These are phyloP conservation scores for Centrapalus pauciflorus DNA, from an alignment of 129 eudicot species.

Conservation along the genomic window DNA sequence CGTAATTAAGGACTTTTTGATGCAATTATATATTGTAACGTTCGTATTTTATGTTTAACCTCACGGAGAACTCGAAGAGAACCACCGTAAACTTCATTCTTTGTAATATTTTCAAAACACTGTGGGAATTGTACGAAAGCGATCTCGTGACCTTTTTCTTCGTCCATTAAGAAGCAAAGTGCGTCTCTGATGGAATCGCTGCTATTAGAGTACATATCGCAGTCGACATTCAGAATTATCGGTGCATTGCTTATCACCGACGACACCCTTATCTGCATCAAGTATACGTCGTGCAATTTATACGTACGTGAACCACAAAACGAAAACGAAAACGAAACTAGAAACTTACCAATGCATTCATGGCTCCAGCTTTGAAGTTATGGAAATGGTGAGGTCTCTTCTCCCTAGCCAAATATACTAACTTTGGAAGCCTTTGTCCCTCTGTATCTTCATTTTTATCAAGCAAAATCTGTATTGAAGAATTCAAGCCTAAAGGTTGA, in stretches of 20 bases:
- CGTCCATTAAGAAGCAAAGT: slow-evolving; percentile 92
- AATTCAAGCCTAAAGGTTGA: too few relatives aligned
- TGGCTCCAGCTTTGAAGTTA: slow-evolving; percentile 91
- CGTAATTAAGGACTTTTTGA: background rate
- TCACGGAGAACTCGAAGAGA: slow-evolving; percentile 30
- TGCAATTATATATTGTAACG: background rate
- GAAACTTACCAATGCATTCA: slow-evolving; percentile 80
- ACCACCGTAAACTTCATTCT: slow-evolving; percentile 64
- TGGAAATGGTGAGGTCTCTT: slow-evolving; percentile 66
- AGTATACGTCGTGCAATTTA: background rate
- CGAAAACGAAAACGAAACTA: background rate
- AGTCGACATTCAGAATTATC: slow-evolving; percentile 80
- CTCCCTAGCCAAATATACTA: slow-evolving; percentile 82
- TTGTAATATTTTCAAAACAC: slow-evolving; percentile 53
- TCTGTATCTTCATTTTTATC: slow-evolving; percentile 45
- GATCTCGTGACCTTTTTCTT: slow-evolving; percentile 63
- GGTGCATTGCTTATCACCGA: slow-evolving; percentile 76
- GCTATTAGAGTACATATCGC: slow-evolving; percentile 88
- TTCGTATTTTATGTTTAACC: slow-evolving; percentile 35
- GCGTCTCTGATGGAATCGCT: slow-evolving; percentile 65
- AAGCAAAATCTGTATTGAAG: slow-evolving; percentile 59
- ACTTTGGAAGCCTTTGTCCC: slow-evolving; percentile 53
- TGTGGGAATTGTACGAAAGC: slow-evolving; percentile 87
- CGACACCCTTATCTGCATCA: slow-evolving; percentile 76
- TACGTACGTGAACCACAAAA: background rate